Evolutionary conservation across 2,329 filamentous ascomycete genomes (phyloP), one percentile per base, ranked within the genome.

Genomic region (Monosporascus sp.): DNA sequence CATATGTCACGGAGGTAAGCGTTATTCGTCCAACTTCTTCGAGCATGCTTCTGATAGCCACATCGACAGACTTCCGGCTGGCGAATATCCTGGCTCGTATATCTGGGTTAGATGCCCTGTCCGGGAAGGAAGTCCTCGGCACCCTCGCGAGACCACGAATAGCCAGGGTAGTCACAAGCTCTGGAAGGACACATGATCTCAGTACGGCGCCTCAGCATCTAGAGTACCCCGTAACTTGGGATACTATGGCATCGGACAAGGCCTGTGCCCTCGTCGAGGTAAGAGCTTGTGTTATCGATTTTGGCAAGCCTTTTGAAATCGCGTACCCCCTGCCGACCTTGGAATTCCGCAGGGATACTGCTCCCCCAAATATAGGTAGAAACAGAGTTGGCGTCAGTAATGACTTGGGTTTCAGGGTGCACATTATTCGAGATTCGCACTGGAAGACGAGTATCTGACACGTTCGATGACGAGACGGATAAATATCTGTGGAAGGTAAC

Each of bases 391-490:
- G 68, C 0, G 53, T 59, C 0, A 52, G 48, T 0, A 62, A 57
- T 1, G 68, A 71, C 37, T 43, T 70, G 0, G 71, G 66, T 69
- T 28, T 63, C 71, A 3, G 69, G 62, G 0, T 71, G 68, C 24
- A 70, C 66, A 0, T 37, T 72, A 0, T 68, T 68, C 37, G 66
- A 71, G 52, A 70, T 70, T 1, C 62, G 68, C 0, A 57, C 62
- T 0, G 66, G 68, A 1, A 50, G 63, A 4, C 56, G 56, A 0
- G 56, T 72, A 0, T 70, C 70, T 20, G 58, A 63, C 20, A 60
- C 51, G 0, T 62, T 61, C 57, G 62, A 63, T 58, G 59, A 63
- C 28, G 62, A 65, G 5, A 48, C 48, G 1, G 67, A 71, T n/a
- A 66, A 70, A 1, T 43, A 67, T 7, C 28, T 71, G 1, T 52